A percentile compares a stretch with the other conserved stretches of the same genome.
These are phyloP conservation scores for Tuber aestivum DNA, from an alignment of 495 filamentous ascomycete species.

Conservation along the genomic window DNA sequence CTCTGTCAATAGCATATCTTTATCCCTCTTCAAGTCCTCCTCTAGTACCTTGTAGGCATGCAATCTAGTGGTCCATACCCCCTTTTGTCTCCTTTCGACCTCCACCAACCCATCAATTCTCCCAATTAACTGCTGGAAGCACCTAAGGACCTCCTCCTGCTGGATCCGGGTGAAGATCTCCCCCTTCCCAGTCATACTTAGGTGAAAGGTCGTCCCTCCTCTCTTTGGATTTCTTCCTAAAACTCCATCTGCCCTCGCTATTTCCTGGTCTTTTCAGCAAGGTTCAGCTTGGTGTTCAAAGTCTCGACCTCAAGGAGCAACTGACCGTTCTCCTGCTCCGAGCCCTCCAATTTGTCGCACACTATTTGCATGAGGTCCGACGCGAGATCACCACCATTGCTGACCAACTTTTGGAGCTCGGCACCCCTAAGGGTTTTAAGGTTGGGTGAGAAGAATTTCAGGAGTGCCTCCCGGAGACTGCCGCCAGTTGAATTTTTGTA, in stretches of 20 bases:
- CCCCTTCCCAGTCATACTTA: not conserved
- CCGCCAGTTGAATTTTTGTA: slow-evolving; percentile 11
- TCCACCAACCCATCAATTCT: not conserved
- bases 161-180: not conserved
- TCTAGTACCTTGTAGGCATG: not conserved
- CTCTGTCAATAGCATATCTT: not conserved
- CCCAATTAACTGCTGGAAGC: not conserved
- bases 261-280: not conserved
- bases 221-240: not conserved
- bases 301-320: not conserved
- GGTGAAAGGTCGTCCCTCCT: no score
- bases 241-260: no score
- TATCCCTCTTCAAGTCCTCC: not conserved
- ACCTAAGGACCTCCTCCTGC: not conserved
- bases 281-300: not conserved
- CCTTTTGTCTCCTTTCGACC: not conserved
- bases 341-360: not conserved
- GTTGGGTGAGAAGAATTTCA: slow-evolving; percentile 24
- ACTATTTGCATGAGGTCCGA: slow-evolving; percentile 18
- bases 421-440: slow-evolving; percentile 9
- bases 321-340: not conserved
- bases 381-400: slow-evolving; percentile 15
- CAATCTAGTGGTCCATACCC: not conserved
- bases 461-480: slow-evolving; percentile 18
- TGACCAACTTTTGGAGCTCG: slow-evolving; percentile 19